phyloP scores from a whole-genome alignment of 345 rosid species.

The Hypericum perforatum region DNA sequence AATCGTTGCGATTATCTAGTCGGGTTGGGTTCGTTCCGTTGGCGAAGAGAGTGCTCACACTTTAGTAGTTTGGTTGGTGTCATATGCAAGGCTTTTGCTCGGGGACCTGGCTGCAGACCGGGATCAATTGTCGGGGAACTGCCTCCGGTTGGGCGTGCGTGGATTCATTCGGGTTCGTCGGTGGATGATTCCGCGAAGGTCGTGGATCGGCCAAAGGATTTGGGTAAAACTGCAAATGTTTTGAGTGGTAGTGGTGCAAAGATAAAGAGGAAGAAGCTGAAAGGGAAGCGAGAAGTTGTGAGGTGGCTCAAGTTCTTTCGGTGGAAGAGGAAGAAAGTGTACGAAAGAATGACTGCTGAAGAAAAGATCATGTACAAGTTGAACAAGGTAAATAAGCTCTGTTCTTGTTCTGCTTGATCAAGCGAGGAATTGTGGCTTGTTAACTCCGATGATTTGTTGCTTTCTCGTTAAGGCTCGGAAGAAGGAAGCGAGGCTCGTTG shows the following conservation, averaged over 20 bases:
- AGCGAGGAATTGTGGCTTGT: background rate
- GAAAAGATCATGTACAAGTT: conserved; percentile 72
- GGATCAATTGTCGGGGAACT: conserved; percentile 5
- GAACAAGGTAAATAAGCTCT: conserved; percentile 36
- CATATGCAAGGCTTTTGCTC: conserved; percentile 52
- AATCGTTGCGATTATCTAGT: background rate
- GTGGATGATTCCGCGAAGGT: conserved; percentile 15
- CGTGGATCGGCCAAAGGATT: conserved; percentile 16
- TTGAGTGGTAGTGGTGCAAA: conserved; percentile 27
- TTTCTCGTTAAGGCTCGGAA: conserved; percentile 47
- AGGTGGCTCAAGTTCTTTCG: conserved; percentile 83
- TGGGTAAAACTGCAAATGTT: conserved; percentile 15
- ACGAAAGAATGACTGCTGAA: conserved; percentile 77
- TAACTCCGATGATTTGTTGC: too few relatives aligned
- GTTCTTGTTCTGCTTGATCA: background rate
- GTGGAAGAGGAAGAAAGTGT: conserved; percentile 91
- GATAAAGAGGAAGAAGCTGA: conserved; percentile 59
- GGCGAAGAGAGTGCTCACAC: conserved; percentile 21
- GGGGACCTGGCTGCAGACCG: conserved; percentile 13
- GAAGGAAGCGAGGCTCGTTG: conserved; percentile 70
- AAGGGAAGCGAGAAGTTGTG: conserved; percentile 83
- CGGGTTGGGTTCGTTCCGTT: background rate
- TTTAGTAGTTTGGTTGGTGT: conserved; percentile 47
- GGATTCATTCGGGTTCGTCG: conserved; percentile 36
- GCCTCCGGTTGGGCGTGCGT: conserved; percentile 19